These are phyloP conservation scores for Medicago ruthenica DNA, from an alignment of 306 rosid genomes.

Conservation along the genomic window DNA sequence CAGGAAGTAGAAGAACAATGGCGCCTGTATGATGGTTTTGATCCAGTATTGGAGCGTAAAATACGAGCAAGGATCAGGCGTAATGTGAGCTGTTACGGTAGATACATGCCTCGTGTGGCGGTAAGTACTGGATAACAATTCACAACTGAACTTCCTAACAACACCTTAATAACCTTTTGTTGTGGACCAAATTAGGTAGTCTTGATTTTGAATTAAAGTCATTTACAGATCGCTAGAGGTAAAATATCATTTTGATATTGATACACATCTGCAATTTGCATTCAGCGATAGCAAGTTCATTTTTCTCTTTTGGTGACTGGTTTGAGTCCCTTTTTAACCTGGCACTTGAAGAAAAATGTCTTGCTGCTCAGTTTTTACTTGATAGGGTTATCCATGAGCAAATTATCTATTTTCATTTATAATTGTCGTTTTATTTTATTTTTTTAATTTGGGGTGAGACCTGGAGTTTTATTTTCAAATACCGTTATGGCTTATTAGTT, in stretches of 20 bases:
- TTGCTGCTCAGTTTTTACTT: conserved; percentile 20
- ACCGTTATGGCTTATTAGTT: conserved; percentile 24
- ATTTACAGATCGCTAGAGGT: conserved; percentile 43
- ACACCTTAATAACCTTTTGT: conserved; percentile 21
- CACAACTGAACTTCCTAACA: conserved; percentile 28
- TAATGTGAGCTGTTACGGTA: conserved; percentile 98
- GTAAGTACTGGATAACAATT: conserved; percentile 57
- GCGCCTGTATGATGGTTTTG: conserved; percentile 97
- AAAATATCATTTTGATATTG: conserved; percentile 41
- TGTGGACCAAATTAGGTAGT: conserved; percentile 15
- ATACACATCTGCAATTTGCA: conserved; percentile 22
- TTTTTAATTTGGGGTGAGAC: conserved; percentile 8
- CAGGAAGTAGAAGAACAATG: conserved; percentile 98
- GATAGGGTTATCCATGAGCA: conserved; percentile 13
- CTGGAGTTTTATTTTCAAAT: neutral
- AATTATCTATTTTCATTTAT: conserved; percentile 3
- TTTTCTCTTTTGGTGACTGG: conserved; percentile 27
- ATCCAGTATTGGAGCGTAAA: conserved; percentile 95
- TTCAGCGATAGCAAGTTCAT: conserved; percentile 24
- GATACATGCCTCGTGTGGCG: conserved; percentile 95
- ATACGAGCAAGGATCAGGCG: conserved; percentile 93
- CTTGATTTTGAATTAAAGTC: conserved; percentile 36
- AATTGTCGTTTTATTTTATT: conserved; percentile 10
- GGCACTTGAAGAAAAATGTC: conserved; percentile 34
- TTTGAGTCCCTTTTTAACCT: conserved; percentile 26